Evolutionary conservation across 2,329 filamentous ascomycete genomes (phyloP).

Genomic region (Fusarium sp.): DNA sequence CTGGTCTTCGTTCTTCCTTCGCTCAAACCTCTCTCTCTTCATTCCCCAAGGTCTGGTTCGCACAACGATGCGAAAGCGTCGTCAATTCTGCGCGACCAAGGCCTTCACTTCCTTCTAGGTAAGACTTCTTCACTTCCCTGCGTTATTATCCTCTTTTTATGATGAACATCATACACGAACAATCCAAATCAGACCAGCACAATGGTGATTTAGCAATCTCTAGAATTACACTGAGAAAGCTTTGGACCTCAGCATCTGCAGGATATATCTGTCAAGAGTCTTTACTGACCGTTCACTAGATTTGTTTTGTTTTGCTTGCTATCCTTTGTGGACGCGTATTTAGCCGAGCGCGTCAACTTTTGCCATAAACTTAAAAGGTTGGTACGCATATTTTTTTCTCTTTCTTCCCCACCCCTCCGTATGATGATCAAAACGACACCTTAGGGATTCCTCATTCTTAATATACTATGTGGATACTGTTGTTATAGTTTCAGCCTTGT

Average conservation of each 20-base stretch:
- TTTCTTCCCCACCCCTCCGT: conserved; percentile 50
- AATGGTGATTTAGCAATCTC: conserved; percentile 68
- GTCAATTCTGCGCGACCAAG: conserved; percentile 21
- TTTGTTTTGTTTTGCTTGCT: conserved; percentile 15
- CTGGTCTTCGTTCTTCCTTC: conserved; percentile 23
- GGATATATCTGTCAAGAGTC: conserved; percentile 5
- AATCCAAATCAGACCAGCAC: conserved; percentile 75
- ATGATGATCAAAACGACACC: conserved; percentile 75
- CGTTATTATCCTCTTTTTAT: conserved; percentile 42
- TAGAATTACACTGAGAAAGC: conserved; percentile 72
- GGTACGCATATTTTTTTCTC: conserved; percentile 45
- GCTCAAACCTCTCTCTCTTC: conserved; percentile 37
- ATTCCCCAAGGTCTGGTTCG: conserved; percentile 44
- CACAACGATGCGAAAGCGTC: conserved; percentile 47
- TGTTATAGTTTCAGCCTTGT: conserved; percentile 78
- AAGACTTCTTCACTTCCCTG: conserved; percentile 30
- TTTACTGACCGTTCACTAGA: conserved; percentile 39
- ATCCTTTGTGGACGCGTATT: conserved; percentile 23
- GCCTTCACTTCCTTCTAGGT: conserved; percentile 43
- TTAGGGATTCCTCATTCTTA: conserved; percentile 79
- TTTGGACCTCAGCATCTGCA: conserved; percentile 41
- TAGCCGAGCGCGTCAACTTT: conserved; percentile 9
- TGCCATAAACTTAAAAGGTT: conserved; percentile 62
- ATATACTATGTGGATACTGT: conserved; percentile 75
- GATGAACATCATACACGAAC: conserved; percentile 64